phyloP scores from a whole-genome alignment of 805 yeast genomes.

The Candida cerambycidarum region DNA sequence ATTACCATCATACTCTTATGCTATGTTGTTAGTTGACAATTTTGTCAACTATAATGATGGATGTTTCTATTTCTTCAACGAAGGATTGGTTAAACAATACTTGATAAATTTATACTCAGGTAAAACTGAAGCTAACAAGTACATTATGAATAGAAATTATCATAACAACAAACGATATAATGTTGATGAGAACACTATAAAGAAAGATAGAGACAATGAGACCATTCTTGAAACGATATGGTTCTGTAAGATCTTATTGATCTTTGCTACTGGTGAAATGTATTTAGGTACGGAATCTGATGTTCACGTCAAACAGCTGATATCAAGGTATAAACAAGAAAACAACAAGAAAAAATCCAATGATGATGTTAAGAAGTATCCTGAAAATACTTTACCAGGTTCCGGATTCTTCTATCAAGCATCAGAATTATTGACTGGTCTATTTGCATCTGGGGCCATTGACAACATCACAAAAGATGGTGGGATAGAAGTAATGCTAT shows the following conservation, averaged over 20 bases:
- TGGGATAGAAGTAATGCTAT: constrained; percentile 70
- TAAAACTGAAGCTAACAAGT: constrained; percentile 35
- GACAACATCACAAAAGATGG: constrained; percentile 78
- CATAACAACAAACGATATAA: constrained; percentile 22
- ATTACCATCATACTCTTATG: constrained; percentile 74
- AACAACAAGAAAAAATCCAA: constrained; percentile 14
- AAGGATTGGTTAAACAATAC: constrained; percentile 71
- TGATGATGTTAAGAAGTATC: constrained; percentile 13
- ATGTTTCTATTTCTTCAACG: constrained; percentile 81
- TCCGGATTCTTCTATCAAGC: constrained; percentile 78
- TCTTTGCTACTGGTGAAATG: constrained; percentile 82
- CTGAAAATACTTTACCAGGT: constrained; percentile 61
- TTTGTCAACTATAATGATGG: constrained; percentile 80
- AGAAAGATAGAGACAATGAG: constrained; percentile 47
- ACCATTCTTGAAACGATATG: constrained; percentile 73
- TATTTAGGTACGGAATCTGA: constrained; percentile 74
- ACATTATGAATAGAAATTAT: constrained; percentile 36
- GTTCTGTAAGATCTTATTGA: constrained; percentile 72
- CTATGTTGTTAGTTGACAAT: constrained; percentile 71
- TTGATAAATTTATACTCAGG: constrained; percentile 64
- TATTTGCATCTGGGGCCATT: constrained; percentile 77
- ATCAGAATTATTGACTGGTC: constrained; percentile 72
- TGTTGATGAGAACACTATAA: constrained; percentile 40
- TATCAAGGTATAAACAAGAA: constrained; percentile 15
- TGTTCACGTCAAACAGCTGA: constrained; percentile 49